Evolutionary conservation across 225 moss, liverwort and hornwort species (phyloP).

Genomic region (Ulota crispa): DNA sequence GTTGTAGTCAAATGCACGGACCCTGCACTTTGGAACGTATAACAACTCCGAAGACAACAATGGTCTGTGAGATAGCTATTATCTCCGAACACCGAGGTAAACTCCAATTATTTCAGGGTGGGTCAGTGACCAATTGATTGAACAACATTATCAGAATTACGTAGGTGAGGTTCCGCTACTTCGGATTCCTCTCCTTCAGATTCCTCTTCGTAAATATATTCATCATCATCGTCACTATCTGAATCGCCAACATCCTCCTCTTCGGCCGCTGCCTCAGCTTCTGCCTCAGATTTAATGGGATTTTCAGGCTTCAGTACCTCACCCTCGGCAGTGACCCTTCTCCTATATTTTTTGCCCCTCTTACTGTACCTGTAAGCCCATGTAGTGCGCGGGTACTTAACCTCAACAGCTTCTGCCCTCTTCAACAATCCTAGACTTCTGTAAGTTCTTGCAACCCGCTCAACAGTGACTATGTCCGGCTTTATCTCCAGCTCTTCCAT

Average conservation of each 20-base stretch:
- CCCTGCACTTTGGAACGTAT: not conserved
- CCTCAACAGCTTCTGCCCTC: constrained; percentile 38
- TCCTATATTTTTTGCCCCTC: constrained; percentile 35
- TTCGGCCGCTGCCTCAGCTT: not conserved
- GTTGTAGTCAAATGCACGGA: not conserved
- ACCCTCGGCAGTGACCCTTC: constrained; percentile 37
- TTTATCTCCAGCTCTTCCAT: constrained; percentile 64
- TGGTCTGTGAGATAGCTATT: not conserved
- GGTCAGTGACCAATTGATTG: constrained; percentile 15
- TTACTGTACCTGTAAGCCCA: constrained; percentile 38
- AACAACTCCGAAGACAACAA: not conserved
- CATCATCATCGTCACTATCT: constrained; percentile 22
- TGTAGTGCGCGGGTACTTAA: constrained; percentile 38
- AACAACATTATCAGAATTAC: constrained; percentile 22
- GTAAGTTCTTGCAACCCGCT: constrained; percentile 49
- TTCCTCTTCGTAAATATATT: constrained; percentile 24
- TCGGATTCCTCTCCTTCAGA: not conserved
- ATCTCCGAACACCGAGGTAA: not conserved
- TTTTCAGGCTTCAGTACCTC: constrained; percentile 2
- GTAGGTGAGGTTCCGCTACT: constrained; percentile 9
- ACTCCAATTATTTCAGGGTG: constrained; percentile 10
- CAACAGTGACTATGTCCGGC: constrained; percentile 44
- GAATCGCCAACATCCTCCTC: constrained; percentile 18
- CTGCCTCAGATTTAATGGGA: constrained; percentile 7
- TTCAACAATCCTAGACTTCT: constrained; percentile 50